Base-by-base conservation (phyloP, 192 early-diverging fungal genomes). In the Dissophora globulifera region DNA sequence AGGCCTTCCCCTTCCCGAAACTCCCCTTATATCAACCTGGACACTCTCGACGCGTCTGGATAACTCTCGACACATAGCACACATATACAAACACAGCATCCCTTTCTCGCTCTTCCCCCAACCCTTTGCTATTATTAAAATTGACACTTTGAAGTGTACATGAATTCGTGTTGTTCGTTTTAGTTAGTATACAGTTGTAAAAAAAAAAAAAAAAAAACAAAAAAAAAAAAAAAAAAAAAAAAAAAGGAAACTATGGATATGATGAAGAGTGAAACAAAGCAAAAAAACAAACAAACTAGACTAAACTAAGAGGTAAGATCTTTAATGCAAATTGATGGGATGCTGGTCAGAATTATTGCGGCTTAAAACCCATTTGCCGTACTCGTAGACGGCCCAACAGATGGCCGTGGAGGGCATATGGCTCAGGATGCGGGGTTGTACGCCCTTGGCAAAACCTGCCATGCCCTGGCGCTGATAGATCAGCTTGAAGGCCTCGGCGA, bases 331-430 rank as follows among this genome's bases (percentile, higher is more conserved):
- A 19, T 67, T 67, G 27, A 71, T 70, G 33, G 61, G 70, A 1
- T 71, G 69, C 46, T 57, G 69, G 30, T 71, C 69, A 31, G 70
- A 0, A 43, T 60, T 55, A 26, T 58, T 33, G 17, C 49, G 54
- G 22, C 31, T 83, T 42, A 92, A 83, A 26, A 86, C 55, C 91
- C 89, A 93, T 64, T 93, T 93, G 49, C 92, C 90, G 61, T 92
- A 93, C 70, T 93, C 92, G 79, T 93, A 93, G 0, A 95, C 94
- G 46, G 91, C 93, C 97, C 97, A 99, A 78, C 91, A 92, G 52
- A 99, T 94, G 23, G 96, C 96, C 0, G 96, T 96, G 31, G 91
- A 88, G 0, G 97, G 96, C 86, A 96, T 90, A 76, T 99, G 90
- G 13, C 93, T 90, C 54, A 99, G 81, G 20, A 98, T 85, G 30